These are phyloP conservation scores for Naematelia aurantialba DNA, from an alignment of 768 basidiomycete species.

Conservation along the genomic window DNA sequence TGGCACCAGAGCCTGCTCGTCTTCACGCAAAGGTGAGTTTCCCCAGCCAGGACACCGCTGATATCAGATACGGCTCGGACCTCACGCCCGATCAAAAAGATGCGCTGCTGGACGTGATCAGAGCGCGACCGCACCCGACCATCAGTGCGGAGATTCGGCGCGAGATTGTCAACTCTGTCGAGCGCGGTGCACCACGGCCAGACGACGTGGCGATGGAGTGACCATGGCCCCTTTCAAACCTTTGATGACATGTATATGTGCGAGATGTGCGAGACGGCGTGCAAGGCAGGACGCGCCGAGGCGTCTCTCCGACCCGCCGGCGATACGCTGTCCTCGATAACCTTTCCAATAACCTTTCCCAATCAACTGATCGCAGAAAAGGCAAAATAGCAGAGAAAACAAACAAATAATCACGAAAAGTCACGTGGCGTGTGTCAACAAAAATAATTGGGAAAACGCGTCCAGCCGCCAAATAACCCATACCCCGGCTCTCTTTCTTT, in stretches of 20 bases:
- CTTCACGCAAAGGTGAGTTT: slow-evolving; percentile 77
- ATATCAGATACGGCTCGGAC: slow-evolving; percentile 78
- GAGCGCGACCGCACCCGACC: slow-evolving; percentile 77
- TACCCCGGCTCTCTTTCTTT: background rate
- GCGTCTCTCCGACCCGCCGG: too few relatives aligned
- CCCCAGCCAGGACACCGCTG: background rate
- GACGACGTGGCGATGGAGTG: slow-evolving; percentile 51
- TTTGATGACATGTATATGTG: background rate
- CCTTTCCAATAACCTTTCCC: too few relatives aligned
- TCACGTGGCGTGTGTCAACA: background rate
- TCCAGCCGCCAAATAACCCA: background rate
- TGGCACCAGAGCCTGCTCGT: slow-evolving; percentile 98
- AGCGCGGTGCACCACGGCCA: slow-evolving; percentile 71
- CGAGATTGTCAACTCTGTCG: slow-evolving; percentile 81
- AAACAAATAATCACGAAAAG: too few relatives aligned
- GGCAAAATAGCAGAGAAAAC: background rate
- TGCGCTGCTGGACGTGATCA: slow-evolving; percentile 86
- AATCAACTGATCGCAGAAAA: background rate
- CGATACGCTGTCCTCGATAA: too few relatives aligned
- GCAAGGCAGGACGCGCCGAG: too few relatives aligned
- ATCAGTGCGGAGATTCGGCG: slow-evolving; percentile 86
- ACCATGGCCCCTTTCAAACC: background rate
- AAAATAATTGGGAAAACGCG: background rate
- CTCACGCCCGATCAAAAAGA: slow-evolving; percentile 96
- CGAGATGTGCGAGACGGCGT: background rate